Base-by-base conservation (phyloP, 73 alveolate species). In the Paramecium caudatum region DNA sequence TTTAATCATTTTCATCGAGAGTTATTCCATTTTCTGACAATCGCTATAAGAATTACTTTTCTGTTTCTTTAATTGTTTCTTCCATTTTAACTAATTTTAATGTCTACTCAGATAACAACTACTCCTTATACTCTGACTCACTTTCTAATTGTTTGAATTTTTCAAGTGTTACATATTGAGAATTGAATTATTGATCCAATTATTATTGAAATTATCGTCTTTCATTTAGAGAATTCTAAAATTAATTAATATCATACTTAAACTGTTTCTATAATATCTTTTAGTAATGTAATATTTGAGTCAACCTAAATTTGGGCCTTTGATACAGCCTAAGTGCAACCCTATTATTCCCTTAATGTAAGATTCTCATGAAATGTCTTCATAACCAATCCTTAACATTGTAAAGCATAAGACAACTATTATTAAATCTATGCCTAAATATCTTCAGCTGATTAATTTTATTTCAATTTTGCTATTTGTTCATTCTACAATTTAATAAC, bases 401-500 rank as follows among this genome's bases (percentile, higher is more conserved):
- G 4, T 3, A 43, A 37, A 2, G 47, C 65, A 41, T 23, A 37
- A 19, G 68, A 41, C 21, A 74, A 27, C 32, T 74, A 41, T 21
- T 74, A 74, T 17, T 74, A 33, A 37, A 68, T 37, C 34, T 68
- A 68, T 68, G 25, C 30, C 37, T 34, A 49, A 17, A 37, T 34
- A 6, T 37, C 84, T 10, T 68, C 84, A 25, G 47, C 47, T 74
- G 88, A 45, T 74, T 37, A n/a, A 17, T 74, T 61, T 65, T 8
- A 41, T 39, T 86, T 78, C 27, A 86, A 47, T 86, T 81, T 86
- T 86, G 61, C 47, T 5, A 86, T 86, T 37, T 61, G 36, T 47
- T 70, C 93, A 62, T 78, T 86, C 65, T 86, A 16, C n/a, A 86
- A 23, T 41, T 63, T 86, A 23, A 86, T 86, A 37, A 86, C 68